Conservation (phyloP, 1,284 basidiomycete genomes). For the Heterobasidion occidentale region DNA sequence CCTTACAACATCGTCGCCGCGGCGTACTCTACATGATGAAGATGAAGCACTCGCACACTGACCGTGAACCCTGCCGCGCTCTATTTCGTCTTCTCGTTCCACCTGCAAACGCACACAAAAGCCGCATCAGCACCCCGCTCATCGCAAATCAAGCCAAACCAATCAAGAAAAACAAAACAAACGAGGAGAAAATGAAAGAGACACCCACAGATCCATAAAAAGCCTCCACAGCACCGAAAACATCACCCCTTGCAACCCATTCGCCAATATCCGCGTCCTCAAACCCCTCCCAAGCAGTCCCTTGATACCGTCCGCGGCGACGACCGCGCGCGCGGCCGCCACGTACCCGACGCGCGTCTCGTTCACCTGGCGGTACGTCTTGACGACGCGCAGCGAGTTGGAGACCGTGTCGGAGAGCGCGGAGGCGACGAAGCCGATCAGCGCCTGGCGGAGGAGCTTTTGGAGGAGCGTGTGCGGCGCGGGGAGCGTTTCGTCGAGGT, state of each 20-base stretch:
- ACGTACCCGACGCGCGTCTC: constrained; percentile 69
- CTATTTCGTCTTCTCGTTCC: constrained; percentile 29
- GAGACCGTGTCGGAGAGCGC: constrained; percentile 76
- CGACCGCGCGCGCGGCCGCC: constrained; percentile 59
- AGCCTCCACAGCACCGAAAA: constrained; percentile 82
- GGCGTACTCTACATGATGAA: no score
- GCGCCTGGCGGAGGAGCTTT: constrained; percentile 68
- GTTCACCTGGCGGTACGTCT: constrained; percentile 88
- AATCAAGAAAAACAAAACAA: neutral
- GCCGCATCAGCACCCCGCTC: neutral
- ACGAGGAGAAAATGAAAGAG: neutral
- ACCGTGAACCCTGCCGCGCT: no score
- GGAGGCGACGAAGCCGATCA: constrained; percentile 83
- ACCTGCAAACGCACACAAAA: constrained; percentile 16
- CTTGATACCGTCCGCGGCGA: constrained; percentile 53
- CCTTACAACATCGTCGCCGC: no score
- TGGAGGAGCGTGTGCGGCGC: constrained; percentile 41
- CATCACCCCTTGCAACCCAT: constrained; percentile 81
- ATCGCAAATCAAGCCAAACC: neutral
- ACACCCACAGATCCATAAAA: constrained; percentile 73
- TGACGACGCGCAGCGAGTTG: constrained; percentile 85
- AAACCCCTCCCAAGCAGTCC: constrained; percentile 78
- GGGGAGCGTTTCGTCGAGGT: constrained; percentile 59
- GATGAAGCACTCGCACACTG: no score
- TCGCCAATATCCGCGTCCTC: constrained; percentile 77